Conservation (phyloP, 805 yeast species). For the Candida ficus region DNA sequence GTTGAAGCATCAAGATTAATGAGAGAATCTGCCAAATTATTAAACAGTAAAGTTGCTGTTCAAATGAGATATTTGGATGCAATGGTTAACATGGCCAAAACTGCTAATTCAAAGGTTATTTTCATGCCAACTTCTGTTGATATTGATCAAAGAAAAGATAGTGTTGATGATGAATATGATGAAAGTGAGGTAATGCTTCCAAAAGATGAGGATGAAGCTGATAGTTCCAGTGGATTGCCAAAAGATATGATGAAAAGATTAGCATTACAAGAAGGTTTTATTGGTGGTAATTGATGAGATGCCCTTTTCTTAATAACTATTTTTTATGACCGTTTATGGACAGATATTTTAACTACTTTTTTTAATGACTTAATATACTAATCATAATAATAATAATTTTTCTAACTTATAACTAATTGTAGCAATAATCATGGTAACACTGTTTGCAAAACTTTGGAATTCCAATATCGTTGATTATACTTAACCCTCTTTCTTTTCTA, state of each 20-base stretch:
- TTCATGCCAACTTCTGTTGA: conserved; percentile 58
- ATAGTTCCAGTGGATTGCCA: neutral
- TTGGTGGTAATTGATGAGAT: neutral
- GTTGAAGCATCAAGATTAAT: conserved; percentile 70
- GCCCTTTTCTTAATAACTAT: too few species aligned
- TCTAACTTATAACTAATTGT: conserved; percentile 20
- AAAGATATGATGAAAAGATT: conserved; percentile 4
- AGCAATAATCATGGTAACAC: conserved; percentile 38
- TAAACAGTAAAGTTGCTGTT: conserved; percentile 72
- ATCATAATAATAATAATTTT: neutral
- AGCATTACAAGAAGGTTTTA: conserved; percentile 9
- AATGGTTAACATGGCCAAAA: conserved; percentile 66
- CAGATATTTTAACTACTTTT: neutral
- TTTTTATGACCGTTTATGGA: neutral
- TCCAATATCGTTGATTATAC: conserved; percentile 16
- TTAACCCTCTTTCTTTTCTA: conserved; percentile 23
- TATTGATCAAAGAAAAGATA: conserved; percentile 24
- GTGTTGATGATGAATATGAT: conserved; percentile 4
- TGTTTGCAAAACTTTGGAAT: conserved; percentile 30
- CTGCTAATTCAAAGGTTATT: conserved; percentile 60
- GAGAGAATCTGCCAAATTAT: conserved; percentile 75
- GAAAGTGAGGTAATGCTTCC: conserved; percentile 4
- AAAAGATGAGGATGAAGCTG: neutral
- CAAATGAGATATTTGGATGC: conserved; percentile 75
- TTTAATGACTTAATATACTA: neutral